Evolutionary conservation across 1,284 basidiomycete species (phyloP).

Genomic region (Termitomyces sp.): DNA sequence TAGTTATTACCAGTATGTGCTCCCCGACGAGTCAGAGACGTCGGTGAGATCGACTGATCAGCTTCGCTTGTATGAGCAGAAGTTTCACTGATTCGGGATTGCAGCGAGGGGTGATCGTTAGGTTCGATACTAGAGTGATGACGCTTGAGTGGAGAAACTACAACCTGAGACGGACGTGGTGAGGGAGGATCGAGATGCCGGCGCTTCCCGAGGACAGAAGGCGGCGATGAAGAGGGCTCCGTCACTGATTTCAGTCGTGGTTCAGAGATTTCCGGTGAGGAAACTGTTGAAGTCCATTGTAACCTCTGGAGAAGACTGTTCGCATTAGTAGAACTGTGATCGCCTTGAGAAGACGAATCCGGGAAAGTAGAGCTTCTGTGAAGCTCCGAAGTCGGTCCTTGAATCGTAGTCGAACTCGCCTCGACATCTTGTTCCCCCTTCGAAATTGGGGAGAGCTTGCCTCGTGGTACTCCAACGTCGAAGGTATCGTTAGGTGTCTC

Average conservation of each 20-base stretch:
- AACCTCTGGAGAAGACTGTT: slow-evolving; percentile 7
- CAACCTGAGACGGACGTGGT: background rate
- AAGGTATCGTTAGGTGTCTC: background rate
- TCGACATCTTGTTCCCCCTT: background rate
- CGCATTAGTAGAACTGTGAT: background rate
- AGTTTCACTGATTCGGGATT: slow-evolving; percentile 1
- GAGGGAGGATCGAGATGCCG: background rate
- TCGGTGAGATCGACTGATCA: background rate
- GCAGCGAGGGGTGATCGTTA: background rate
- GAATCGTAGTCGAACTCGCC: background rate
- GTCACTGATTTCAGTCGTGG: background rate
- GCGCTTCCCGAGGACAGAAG: slow-evolving; percentile 9
- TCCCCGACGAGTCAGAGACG: background rate
- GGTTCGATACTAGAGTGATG: background rate
- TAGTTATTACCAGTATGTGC: background rate
- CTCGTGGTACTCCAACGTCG: background rate
- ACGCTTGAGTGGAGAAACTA: background rate
- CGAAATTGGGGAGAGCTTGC: background rate
- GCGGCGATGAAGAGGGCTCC: background rate
- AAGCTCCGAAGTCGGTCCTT: background rate
- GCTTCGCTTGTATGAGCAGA: background rate
- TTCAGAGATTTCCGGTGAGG: background rate
- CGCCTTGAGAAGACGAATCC: background rate
- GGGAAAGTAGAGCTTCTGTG: background rate
- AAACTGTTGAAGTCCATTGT: background rate